Conservation (phyloP, 1,284 basidiomycete genomes). For the Sporisorium sorghi region DNA sequence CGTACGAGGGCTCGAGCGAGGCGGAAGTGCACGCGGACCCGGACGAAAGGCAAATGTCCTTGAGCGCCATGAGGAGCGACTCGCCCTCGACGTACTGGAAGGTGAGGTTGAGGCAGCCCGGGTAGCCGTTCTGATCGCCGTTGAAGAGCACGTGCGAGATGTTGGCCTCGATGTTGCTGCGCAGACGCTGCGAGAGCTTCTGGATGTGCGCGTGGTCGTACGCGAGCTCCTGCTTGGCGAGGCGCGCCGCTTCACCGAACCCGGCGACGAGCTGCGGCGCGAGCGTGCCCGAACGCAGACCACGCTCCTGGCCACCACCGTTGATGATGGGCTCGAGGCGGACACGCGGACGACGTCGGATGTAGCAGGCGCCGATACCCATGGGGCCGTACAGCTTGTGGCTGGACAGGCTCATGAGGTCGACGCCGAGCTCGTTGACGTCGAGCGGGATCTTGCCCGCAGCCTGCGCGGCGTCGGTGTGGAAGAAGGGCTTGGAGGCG, state of each 20-base stretch:
- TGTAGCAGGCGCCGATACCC: constrained; percentile 93
- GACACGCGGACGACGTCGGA: constrained; percentile 90
- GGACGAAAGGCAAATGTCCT: constrained; percentile 95
- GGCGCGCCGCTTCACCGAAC: constrained; percentile 91
- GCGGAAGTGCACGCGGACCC: constrained; percentile 99
- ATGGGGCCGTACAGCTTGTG: constrained; percentile 99
- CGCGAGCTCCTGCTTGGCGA: constrained; percentile 90
- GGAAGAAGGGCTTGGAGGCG: constrained; percentile 79
- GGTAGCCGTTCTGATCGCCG: constrained; percentile 79
- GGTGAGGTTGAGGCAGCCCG: constrained; percentile 86
- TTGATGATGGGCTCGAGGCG: constrained; percentile 93
- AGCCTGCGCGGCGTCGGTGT: constrained; percentile 97
- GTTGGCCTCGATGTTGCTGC: constrained; percentile 82
- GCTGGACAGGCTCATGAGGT: constrained; percentile 94
- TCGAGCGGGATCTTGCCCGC: constrained; percentile 77
- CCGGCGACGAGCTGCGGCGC: constrained; percentile 91
- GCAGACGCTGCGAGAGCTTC: constrained; percentile 82
- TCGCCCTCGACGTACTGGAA: constrained; percentile 98
- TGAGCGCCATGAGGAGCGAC: constrained; percentile 96
- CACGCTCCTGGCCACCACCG: constrained; percentile 97
- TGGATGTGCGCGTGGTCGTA: constrained; percentile 85
- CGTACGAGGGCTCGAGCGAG: constrained; percentile 97
- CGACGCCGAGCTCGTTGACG: constrained; percentile 95
- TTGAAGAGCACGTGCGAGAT: constrained; percentile 94
- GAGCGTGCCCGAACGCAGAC: constrained; percentile 91